Evolutionary conservation across 495 filamentous ascomycete genomes (phyloP), one percentile per base, ranked within the genome.

Genomic region (Xylaria bambusicola): DNA sequence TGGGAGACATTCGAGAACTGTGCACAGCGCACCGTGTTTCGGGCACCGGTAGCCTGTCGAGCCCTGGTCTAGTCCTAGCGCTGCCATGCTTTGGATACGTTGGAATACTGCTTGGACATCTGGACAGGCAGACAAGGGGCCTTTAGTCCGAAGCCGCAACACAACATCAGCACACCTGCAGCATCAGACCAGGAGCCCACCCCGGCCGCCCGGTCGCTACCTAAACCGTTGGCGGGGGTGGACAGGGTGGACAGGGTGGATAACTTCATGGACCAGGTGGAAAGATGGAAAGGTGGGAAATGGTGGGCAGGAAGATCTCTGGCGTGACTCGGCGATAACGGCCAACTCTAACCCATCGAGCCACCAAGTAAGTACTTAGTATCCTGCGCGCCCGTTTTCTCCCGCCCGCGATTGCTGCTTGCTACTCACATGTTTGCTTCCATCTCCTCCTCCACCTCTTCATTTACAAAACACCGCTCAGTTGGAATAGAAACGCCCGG

Each of bases 141-240:
- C 33, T 38, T 59, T 59, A 46, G 38, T 60, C 57, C 57, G 57
- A 60, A 60, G 49, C 57, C 57, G 57, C 53, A 55, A 41, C 24
- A 29, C 10, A 10, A 10, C 29, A 10, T 5, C 29, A 33, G 5
- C 29, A 33, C 5, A 33, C 5, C 29, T 33, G 29, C 29, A 47
- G 38, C 53, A 44, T 55, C 52, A 45, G 52, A 24, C 29, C 41
- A 56, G 42, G 41, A 40, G 9, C 29, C 29, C 38, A 38, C 27
- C 57, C 57, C 57, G 31, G 57, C 20, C 27, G 45, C 24, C 20
- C 20, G 17, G 46, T 40, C 21, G 53, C 17, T 13, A 29, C n/a
- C n/a, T n/a, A n/a, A n/a, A 13, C 31, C 12, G 13, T 54, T 18
- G 31, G 23, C 20, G 50, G 50, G 20, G 9, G 20, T 10, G n/a